phyloP scores from a whole-genome alignment of 371 early-diverging fungal species.

The Mucor saturninus region DNA sequence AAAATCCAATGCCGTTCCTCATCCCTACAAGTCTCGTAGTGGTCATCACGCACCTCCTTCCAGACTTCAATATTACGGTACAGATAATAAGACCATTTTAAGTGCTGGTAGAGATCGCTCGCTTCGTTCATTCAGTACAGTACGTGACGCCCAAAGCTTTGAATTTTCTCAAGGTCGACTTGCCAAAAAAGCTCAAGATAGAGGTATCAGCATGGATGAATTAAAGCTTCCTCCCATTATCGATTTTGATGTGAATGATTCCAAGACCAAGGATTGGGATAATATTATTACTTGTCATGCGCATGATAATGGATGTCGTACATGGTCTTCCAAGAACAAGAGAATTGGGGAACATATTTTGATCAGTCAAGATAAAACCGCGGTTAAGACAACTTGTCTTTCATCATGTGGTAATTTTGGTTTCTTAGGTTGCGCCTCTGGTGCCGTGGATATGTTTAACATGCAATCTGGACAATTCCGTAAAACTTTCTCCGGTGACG shows the following conservation, averaged over 20 bases:
- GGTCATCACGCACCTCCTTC: constrained; percentile 92
- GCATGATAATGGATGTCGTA: constrained; percentile 71
- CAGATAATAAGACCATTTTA: constrained; percentile 72
- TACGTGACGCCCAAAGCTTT: constrained; percentile 81
- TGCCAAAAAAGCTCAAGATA: constrained; percentile 68
- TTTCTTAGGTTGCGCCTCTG: constrained; percentile 79
- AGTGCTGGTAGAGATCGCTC: constrained; percentile 85
- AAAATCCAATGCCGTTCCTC: constrained; percentile 76
- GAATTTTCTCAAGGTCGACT: constrained; percentile 83
- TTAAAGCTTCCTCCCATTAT: constrained; percentile 77
- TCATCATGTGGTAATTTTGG: constrained; percentile 94
- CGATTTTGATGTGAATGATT: constrained; percentile 67
- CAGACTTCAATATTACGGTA: constrained; percentile 75
- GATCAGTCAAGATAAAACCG: constrained; percentile 63
- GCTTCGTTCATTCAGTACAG: constrained; percentile 78
- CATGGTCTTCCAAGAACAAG: constrained; percentile 84
- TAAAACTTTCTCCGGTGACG: constrained; percentile 59
- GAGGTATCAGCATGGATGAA: constrained; percentile 61
- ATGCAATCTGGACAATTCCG: constrained; percentile 90
- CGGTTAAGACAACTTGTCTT: constrained; percentile 74
- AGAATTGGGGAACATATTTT: constrained; percentile 75
- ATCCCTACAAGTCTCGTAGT: constrained; percentile 78
- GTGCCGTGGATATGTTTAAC: constrained; percentile 89
- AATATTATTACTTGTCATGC: constrained; percentile 87
- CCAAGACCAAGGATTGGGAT: constrained; percentile 86